Base-by-base conservation (phyloP, 352 stramenopile species). In the Pythium periplocum region DNA sequence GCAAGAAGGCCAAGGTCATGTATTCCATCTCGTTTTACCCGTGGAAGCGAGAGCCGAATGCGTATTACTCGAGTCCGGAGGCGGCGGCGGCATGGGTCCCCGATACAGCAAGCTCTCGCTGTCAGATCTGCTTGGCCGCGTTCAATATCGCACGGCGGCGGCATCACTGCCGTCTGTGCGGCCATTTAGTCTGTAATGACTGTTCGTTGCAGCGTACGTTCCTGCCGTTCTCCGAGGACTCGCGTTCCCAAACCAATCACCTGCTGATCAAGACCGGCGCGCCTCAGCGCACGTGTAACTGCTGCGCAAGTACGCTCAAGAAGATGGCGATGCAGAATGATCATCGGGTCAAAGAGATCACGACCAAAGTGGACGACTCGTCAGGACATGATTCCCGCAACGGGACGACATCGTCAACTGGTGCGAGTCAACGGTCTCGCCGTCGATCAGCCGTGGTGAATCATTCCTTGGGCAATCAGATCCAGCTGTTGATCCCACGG, bases 121-220 rank as follows among this genome's bases (percentile, higher is more conserved):
- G 81, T 64, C 74, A 83, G 54, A 77, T 83, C 47, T 90, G 80
- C 43, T 43, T 80, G 17, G 44, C 65, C 36, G 46, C 64, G 1
- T 90, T 90, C 48, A 77, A 70, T 7, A 55, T 90, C 4, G 78
- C 64, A 33, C 83, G 81, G 33, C 75, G 83, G 48, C 69, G 83
- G n/a, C 89, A 97, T 46, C 86, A 96, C 58, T 96, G 89, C 52
- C 77, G 88, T 3, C 55, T 88, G 33, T 93, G 79, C 11, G 82
- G 82, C 0, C 75, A 81, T 34, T 54, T 93, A 11, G 73, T 87
- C 46, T 91, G 80, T 57, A 76, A 75, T 36, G 68, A 83, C 39
- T 93, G 80, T 66, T 89, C 77, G 1, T 49, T 72, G 32, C 71
- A 76, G 56, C 78, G 78, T 55, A 88, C 79, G 45, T 84, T 86